Base-by-base conservation (phyloP, 2,329 filamentous ascomycete species). In the Drechslerella coelobrocha region DNA sequence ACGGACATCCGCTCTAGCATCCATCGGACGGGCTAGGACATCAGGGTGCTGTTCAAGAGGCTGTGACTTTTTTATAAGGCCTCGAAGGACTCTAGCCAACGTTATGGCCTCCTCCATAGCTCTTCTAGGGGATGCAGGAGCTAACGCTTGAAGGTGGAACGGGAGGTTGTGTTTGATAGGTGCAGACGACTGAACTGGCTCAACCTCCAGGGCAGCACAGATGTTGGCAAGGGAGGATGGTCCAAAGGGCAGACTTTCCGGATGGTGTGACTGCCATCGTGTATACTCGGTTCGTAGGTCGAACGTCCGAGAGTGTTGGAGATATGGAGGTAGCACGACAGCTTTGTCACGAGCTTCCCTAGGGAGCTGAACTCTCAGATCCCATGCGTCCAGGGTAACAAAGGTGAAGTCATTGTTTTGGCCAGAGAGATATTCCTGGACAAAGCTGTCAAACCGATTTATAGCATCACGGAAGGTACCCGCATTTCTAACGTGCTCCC, bases 111-210 rank as follows among this genome's bases (percentile, higher is more conserved):
- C 94, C 79, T 99, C 94, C 88, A 99, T 96, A 48, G 94, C 94
- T 76, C 94, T 90, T 73, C 94, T 90, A 62, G 94, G 94, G 53
- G 93, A 97, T 24, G 94, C 93, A 45, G 94, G 94, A 52, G 94
- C 94, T 73, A 99, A 84, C 10, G 94, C 93, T 82, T 99, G 94
- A 72, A 99, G 84, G 79, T 99, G 94, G 82, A 99, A 99, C 9
- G 94, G 94, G 39, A 99, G 85, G 79, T 97, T 97, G 80, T 97
- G 94, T 81, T 97, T 99, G 82, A 99, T 97, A 47, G 94, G 94
- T 62, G 94, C 93, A 77, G 92, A 97, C 9, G 92, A 93, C 81
- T 97, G 92, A 37, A 99, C 92, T 61, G 95, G 92, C 81, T 99
- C 94, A 51, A 99, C 94, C 81, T 99, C 94, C 59, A 99, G 88